Conservation (phyloP, 257 asterid genomes). For the Solanum medicagineum region DNA sequence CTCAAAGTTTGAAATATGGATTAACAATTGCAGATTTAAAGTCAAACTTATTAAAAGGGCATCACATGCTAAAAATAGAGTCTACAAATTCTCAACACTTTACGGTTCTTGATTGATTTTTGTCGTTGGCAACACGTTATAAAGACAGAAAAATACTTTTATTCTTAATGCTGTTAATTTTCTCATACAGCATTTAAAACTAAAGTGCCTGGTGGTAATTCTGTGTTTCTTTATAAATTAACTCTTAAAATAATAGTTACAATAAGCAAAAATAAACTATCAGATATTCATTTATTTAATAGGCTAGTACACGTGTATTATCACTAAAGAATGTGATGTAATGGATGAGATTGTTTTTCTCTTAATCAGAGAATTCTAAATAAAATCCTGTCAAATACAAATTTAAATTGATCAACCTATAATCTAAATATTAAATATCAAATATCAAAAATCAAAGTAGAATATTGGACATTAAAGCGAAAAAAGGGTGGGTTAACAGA, state of each 20-base stretch:
- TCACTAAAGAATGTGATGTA: too few relatives aligned
- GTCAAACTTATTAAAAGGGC: neutral
- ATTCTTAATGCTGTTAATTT: neutral
- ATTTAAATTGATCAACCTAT: too few relatives aligned
- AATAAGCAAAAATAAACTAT: neutral
- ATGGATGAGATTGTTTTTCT: too few relatives aligned
- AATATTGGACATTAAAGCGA: too few relatives aligned
- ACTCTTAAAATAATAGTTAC: neutral
- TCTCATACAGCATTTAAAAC: neutral
- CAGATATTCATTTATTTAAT: neutral
- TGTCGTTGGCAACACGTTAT: neutral
- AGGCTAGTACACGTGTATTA: neutral
- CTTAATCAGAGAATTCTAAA: too few relatives aligned
- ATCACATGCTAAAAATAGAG: neutral
- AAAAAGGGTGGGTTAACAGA: too few relatives aligned
- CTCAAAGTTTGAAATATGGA: neutral
- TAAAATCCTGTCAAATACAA: too few relatives aligned
- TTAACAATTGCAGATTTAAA: neutral
- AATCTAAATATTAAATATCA: too few relatives aligned
- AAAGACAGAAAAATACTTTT: neutral
- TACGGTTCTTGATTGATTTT: neutral
- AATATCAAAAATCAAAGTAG: too few relatives aligned
- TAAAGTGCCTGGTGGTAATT: neutral
- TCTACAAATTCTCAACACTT: neutral
- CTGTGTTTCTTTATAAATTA: too few relatives aligned